Conservation (phyloP, 352 stramenopile genomes). For the Pilasporangium apinafurcum region DNA sequence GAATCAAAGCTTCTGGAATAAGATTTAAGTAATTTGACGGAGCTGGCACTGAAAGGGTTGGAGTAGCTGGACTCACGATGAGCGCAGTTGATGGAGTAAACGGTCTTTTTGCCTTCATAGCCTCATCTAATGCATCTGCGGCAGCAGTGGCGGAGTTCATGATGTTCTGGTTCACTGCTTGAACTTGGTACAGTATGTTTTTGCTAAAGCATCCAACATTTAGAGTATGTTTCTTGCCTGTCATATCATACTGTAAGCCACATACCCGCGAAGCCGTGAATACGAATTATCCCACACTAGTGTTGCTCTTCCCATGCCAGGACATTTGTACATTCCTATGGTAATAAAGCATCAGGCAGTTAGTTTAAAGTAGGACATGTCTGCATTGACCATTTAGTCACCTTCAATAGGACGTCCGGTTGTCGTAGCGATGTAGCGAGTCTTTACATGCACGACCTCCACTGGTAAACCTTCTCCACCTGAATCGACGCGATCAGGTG, state of each 20-base stretch:
- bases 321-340: conserved; percentile 47
- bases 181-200: conserved; percentile 68
- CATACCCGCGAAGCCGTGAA: conserved; percentile 61
- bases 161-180: conserved; percentile 57
- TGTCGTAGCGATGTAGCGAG: conserved; percentile 44
- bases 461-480: conserved; percentile 19
- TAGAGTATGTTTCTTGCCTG: no score
- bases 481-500: conserved; percentile 2
- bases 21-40: conserved; percentile 29
- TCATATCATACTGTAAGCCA: no score
- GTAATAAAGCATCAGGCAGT: background rate
- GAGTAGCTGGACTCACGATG: conserved; percentile 20
- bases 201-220: conserved; percentile 33
- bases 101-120: conserved; percentile 36
- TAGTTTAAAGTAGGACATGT: background rate
- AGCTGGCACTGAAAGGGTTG: conserved; percentile 3
- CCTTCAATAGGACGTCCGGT: conserved; percentile 52
- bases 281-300: conserved; percentile 82
- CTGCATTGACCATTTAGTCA: background rate
- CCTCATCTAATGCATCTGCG: conserved; percentile 68
- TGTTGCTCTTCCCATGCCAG: conserved; percentile 41
- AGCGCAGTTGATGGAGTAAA: conserved; percentile 25
- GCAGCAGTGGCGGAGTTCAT: conserved; percentile 68
- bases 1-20: conserved; percentile 38
- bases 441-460: conserved; percentile 56